Base-by-base conservation (phyloP, 1,139 yeast species). In the Nakaseomyces bracarensis region DNA sequence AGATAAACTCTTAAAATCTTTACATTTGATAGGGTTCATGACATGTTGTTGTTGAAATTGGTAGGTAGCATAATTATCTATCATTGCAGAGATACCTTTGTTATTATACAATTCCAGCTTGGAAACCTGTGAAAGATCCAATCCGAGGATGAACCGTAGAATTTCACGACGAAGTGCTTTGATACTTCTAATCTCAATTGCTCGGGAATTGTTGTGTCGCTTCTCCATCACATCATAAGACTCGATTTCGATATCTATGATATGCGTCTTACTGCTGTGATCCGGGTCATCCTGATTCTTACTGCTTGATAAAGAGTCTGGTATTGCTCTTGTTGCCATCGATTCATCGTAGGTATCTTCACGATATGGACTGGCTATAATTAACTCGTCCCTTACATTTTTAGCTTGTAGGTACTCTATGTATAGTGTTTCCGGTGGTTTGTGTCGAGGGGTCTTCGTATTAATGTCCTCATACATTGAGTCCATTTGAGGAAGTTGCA, bases 311-410 rank as follows among this genome's bases (percentile, higher is more conserved):
- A 27, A 4, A 6, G 30, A 27, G 10, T 27, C 30, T 14, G 28
- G n/a, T 11, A 25, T 25, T 5, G 8, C 13, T 7, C 13, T 11
- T 4, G 5, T 25, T 25, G 5, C 28, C 28, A 11, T 11, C 5
- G n/a, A n/a, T 25, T 25, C 27, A n/a, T 26, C 23, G 3, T 15
- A 4, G 20, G 8, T n/a, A 15, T 35, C 16, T 7, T 28, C 20
- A 11, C n/a, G 15, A 7, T 14, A 2, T 3, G 58, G 55, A 16
- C 51, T 52, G 1, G 50, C 40, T 18, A 55, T 49, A 26, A 50
- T 48, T 25, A 54, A 28, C 21, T 52, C 49, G 11, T 48, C 49
- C 38, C 44, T 47, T 16, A 45, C 39, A n/a, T 43, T 42, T 34
- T 44, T 43, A 3, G 14, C 40, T 26, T 46, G 50, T 27, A 54